Evolutionary conservation across 768 basidiomycete genomes (phyloP).

Genomic region (Trichaptum fuscoviolaceum): DNA sequence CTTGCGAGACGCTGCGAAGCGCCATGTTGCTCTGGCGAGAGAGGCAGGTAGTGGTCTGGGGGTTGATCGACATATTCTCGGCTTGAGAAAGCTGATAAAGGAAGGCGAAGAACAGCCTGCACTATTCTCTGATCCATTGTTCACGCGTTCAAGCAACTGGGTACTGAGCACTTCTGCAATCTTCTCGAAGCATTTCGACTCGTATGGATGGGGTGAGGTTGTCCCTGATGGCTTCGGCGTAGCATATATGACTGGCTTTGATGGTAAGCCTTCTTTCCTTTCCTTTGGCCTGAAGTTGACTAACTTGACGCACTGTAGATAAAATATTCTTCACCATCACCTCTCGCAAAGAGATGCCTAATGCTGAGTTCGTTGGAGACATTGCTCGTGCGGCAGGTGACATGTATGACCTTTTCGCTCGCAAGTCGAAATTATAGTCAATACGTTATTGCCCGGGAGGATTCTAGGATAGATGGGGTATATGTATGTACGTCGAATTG

Average conservation of each 20-base stretch:
- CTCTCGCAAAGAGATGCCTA: slow-evolving; percentile 80
- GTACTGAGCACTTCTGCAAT: slow-evolving; percentile 86
- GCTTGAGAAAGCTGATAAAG: slow-evolving; percentile 63
- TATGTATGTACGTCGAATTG: no score
- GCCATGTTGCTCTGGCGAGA: slow-evolving; percentile 62
- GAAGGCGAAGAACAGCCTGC: slow-evolving; percentile 61
- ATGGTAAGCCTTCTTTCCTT: slow-evolving; percentile 40
- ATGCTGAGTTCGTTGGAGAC: slow-evolving; percentile 66
- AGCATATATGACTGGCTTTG: slow-evolving; percentile 88
- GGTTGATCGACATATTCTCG: slow-evolving; percentile 84
- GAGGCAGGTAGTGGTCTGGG: slow-evolving; percentile 65
- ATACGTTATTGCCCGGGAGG: background rate
- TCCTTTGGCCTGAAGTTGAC: background rate
- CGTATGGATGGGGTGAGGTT: slow-evolving; percentile 95
- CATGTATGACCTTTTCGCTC: slow-evolving; percentile 35
- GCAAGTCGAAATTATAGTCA: background rate
- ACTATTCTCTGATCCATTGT: slow-evolving; percentile 73
- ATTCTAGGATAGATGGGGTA: background rate
- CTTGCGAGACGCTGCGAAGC: slow-evolving; percentile 57
- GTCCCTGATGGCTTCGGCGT: slow-evolving; percentile 93
- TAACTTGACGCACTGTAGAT: slow-evolving; percentile 38
- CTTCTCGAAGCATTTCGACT: slow-evolving; percentile 77
- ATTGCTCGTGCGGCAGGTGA: slow-evolving; percentile 63
- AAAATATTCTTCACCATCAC: slow-evolving; percentile 84
- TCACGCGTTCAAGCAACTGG: slow-evolving; percentile 72